These are phyloP conservation scores for Tephrocybe sp. DNA, from an alignment of 768 basidiomycete genomes.

Conservation along the genomic window DNA sequence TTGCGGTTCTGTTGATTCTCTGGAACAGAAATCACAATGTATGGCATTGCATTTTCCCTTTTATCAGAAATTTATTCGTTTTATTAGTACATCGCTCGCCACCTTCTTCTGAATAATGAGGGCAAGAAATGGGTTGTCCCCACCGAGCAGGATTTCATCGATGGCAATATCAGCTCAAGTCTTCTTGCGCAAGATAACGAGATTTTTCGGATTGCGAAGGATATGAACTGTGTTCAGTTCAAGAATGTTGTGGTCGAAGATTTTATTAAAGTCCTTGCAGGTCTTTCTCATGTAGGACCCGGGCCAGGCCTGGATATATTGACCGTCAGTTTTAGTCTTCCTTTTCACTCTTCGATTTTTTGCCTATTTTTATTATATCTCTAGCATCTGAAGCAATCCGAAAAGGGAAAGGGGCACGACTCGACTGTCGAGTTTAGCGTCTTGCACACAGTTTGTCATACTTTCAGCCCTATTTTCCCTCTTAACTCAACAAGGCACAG, in stretches of 20 bases:
- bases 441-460: constrained; percentile 16
- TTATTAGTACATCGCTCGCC: constrained; percentile 20
- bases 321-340: constrained; percentile 10
- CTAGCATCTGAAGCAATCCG: constrained; percentile 6
- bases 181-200: constrained; percentile 23
- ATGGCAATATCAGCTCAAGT: neutral
- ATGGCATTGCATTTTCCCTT: neutral
- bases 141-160: neutral
- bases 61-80: neutral
- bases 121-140: constrained; percentile 20
- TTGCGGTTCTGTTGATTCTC: constrained; percentile 19
- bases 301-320: constrained; percentile 17
- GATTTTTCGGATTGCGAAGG: constrained; percentile 25
- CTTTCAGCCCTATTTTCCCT: neutral
- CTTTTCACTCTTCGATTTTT: neutral
- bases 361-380: neutral
- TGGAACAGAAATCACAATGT: constrained; percentile 27
- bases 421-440: constrained; percentile 18
- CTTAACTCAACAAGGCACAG: neutral
- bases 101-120: constrained; percentile 19
- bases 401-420: constrained; percentile 16
- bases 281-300: constrained; percentile 17
- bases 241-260: constrained; percentile 25
- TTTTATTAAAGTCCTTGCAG: constrained; percentile 26
- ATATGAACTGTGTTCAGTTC: constrained; percentile 26